A percentile compares a stretch with the other conserved stretches of the same genome.
Evolutionary conservation across 495 filamentous ascomycete genomes (phyloP).

Genomic region (Penicillium atrosanguineum): DNA sequence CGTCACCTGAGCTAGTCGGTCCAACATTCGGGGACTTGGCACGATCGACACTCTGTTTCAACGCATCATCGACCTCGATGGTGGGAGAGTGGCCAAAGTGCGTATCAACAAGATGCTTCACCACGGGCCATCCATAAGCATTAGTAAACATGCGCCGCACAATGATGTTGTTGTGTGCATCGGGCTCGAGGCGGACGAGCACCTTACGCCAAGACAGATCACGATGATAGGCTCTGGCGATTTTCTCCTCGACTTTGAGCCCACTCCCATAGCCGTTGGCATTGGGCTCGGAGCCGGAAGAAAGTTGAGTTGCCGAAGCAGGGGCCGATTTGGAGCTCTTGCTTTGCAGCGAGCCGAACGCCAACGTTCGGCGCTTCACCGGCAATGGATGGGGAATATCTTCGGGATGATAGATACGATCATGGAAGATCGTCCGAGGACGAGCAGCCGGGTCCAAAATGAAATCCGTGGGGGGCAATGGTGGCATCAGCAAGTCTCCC

Average conservation of each 20-base stretch:
- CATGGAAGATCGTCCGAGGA: conserved; percentile 94
- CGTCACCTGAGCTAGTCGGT: conserved; percentile 44
- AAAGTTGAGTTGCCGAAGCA: conserved; percentile 9
- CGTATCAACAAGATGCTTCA: conserved; percentile 89
- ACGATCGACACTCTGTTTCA: conserved; percentile 47
- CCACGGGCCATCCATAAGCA: conserved; percentile 94
- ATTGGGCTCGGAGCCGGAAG: conserved; percentile 8
- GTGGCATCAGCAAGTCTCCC: conserved; percentile 86
- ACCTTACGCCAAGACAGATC: conserved; percentile 94
- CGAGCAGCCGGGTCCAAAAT: conserved; percentile 78
- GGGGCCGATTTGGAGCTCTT: conserved; percentile 28
- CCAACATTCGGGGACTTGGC: conserved; percentile 43
- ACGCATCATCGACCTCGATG: conserved; percentile 57
- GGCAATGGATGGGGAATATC: conserved; percentile 85
- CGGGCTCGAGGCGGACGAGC: conserved; percentile 88
- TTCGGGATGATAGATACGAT: conserved; percentile 87
- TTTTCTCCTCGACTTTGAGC: conserved; percentile 95
- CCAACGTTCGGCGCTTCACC: conserved; percentile 51
- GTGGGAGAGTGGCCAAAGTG: conserved; percentile 75
- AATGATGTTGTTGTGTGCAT: conserved; percentile 98
- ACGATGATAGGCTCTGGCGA: conserved; percentile 89
- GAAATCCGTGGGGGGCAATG: conserved; percentile 75
- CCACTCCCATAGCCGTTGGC: conserved; percentile 37
- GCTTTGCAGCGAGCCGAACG: conserved; percentile 41
- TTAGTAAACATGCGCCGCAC: conserved; percentile 95